Conservation (phyloP, 163 green algal species). For the Chlorella variabilis region DNA sequence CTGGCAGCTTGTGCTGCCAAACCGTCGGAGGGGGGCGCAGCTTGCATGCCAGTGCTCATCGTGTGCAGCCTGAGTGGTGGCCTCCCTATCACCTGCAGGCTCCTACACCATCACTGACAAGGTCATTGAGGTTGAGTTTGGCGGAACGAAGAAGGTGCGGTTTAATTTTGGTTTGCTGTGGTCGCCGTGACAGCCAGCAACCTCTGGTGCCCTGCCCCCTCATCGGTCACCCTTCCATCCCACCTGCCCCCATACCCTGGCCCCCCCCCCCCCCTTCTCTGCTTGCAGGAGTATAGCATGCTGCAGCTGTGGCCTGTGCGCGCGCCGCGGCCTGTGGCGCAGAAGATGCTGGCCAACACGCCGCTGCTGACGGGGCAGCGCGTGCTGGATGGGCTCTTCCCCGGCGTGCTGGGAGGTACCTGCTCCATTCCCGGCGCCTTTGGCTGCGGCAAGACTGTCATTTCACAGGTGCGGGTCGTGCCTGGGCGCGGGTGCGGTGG, state of each 20-base stretch:
- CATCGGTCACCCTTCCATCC: background rate
- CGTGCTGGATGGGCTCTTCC: slow-evolving; percentile 98
- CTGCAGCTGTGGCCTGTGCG: slow-evolving; percentile 97
- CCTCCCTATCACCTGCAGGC: slow-evolving; percentile 47
- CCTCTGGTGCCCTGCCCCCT: too few relatives aligned
- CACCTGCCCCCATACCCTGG: background rate
- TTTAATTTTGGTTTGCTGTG: background rate
- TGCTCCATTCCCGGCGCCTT: slow-evolving; percentile 99
- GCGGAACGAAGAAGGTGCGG: slow-evolving; percentile 86
- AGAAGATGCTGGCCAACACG: slow-evolving; percentile 97
- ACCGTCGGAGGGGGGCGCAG: too few relatives aligned
- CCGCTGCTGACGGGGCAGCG: slow-evolving; percentile 97
- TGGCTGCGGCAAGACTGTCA: slow-evolving; percentile 99
- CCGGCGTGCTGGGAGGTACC: slow-evolving; percentile 96
- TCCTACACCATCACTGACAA: slow-evolving; percentile 91
- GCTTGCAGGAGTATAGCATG: slow-evolving; percentile 91
- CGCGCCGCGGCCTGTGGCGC: slow-evolving; percentile 86
- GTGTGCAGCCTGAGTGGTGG: too few relatives aligned
- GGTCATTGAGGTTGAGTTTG: slow-evolving; percentile 98
- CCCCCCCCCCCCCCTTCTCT: background rate
- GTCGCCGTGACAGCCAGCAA: background rate
- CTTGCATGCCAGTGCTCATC: too few relatives aligned
- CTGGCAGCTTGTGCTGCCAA: too few relatives aligned
- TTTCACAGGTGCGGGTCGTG: slow-evolving; percentile 67
- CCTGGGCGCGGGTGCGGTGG: background rate